phyloP scores from a whole-genome alignment of 805 yeast species.

The Groenewaldozyma salmanticensis region DNA sequence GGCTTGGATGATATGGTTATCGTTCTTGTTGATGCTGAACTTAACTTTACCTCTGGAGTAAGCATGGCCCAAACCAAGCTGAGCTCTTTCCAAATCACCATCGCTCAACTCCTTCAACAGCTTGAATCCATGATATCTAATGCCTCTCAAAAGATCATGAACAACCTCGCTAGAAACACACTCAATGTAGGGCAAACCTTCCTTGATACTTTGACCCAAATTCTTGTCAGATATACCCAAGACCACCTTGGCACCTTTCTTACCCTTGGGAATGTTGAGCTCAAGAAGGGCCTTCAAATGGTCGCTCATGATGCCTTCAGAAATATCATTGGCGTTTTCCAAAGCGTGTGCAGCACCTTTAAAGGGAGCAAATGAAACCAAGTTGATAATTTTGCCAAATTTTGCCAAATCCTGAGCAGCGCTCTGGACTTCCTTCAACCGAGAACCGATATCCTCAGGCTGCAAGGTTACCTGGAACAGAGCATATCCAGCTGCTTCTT shows the following conservation, averaged over 20 bases:
- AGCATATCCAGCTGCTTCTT: slow-evolving; percentile 98
- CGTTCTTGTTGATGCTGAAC: slow-evolving; percentile 97
- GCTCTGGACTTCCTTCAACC: slow-evolving; percentile 88
- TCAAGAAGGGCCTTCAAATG: slow-evolving; percentile 83
- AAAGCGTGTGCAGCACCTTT: slow-evolving; percentile 99
- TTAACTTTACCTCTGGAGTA: slow-evolving; percentile 98
- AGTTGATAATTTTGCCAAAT: slow-evolving; percentile 86
- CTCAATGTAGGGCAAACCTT: slow-evolving; percentile 70
- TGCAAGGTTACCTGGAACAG: slow-evolving; percentile 87
- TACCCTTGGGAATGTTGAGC: slow-evolving; percentile 76
- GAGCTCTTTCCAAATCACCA: slow-evolving; percentile 96
- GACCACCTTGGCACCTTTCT: slow-evolving; percentile 56
- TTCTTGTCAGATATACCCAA: slow-evolving; percentile 91
- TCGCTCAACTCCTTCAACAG: slow-evolving; percentile 83
- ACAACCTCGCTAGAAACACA: slow-evolving; percentile 85
- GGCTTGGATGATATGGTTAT: slow-evolving; percentile 98
- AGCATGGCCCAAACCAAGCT: slow-evolving; percentile 97
- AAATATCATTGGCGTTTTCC: slow-evolving; percentile 95
- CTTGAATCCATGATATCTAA: slow-evolving; percentile 83
- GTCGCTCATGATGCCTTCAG: slow-evolving; percentile 94
- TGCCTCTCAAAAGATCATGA: slow-evolving; percentile 91
- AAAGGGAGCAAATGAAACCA: slow-evolving; percentile 94
- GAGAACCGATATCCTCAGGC: slow-evolving; percentile 88
- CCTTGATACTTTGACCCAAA: slow-evolving; percentile 95
- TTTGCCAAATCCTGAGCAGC: slow-evolving; percentile 76